Conservation (phyloP, 345 rosid species). For the Eucalyptus curtisii region DNA sequence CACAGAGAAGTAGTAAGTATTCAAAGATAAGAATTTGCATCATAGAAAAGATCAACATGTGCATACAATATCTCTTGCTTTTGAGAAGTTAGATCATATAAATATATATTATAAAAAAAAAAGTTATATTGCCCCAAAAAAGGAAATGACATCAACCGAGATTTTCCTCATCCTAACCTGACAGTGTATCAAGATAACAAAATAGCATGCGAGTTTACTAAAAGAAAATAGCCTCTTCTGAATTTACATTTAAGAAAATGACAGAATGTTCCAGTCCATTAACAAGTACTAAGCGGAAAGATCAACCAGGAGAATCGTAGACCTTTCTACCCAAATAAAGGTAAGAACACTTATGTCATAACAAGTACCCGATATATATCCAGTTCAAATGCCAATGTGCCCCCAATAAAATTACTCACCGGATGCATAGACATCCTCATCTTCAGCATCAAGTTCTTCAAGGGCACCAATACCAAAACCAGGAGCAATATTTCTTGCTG, state of each 20-base stretch:
- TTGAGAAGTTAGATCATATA: neutral
- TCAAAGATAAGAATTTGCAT: neutral
- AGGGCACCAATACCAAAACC: constrained; percentile 99
- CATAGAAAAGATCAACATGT: neutral
- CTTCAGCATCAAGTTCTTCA: constrained; percentile 93
- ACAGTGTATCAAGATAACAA: neutral
- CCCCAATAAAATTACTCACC: constrained; percentile 22
- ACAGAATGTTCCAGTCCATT: neutral
- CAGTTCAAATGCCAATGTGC: neutral
- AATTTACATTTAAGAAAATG: neutral
- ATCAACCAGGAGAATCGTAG: neutral
- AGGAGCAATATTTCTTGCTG: constrained; percentile 88
- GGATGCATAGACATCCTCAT: constrained; percentile 78
- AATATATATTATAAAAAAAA: neutral
- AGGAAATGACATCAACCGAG: neutral
- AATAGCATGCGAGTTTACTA: neutral
- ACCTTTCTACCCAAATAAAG: neutral
- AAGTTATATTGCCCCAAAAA: neutral
- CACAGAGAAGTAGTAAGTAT: neutral
- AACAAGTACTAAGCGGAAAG: neutral
- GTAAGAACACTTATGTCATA: neutral
- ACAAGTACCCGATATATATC: neutral
- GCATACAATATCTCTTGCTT: neutral
- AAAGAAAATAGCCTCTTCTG: neutral
- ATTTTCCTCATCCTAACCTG: neutral